Conservation (phyloP, 768 basidiomycete genomes). For the Tricholoma saponaceum region DNA sequence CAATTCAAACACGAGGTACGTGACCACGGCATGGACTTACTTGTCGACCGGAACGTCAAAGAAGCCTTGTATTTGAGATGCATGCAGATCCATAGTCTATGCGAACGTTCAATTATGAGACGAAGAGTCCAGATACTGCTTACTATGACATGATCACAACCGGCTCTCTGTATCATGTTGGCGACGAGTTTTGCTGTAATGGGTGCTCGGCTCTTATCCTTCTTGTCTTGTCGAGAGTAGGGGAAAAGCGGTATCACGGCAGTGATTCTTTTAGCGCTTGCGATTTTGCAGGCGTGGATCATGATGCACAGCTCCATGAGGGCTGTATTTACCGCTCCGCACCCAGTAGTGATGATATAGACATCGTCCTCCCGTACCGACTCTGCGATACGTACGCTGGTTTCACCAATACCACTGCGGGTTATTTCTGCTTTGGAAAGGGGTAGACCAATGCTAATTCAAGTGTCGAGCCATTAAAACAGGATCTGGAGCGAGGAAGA, state of each 20-base stretch:
- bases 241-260: conserved; percentile 98
- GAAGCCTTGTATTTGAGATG: conserved; percentile 99
- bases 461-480: conserved; percentile 14
- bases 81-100: conserved; percentile 98
- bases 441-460: conserved; percentile 78
- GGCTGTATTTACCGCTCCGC: conserved; percentile 83
- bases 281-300: conserved; percentile 99
- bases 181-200: conserved; percentile 98
- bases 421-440: conserved; percentile 86
- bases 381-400: conserved; percentile 86
- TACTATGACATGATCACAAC: conserved; percentile 97
- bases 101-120: conserved; percentile 7
- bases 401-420: conserved; percentile 88
- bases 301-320: conserved; percentile 99
- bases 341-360: conserved; percentile 95
- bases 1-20: conserved; percentile 3
- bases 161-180: conserved; percentile 91
- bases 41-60: conserved; percentile 99
- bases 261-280: conserved; percentile 96
- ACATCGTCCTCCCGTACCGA: conserved; percentile 98
- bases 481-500: conserved; percentile 12
- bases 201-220: conserved; percentile 97
- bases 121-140: conserved; percentile 27
- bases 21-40: conserved; percentile 49
- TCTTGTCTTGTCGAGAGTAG: conserved; percentile 97